Conservation (phyloP, 1,284 basidiomycete species). For the Porodaedalea pini region DNA sequence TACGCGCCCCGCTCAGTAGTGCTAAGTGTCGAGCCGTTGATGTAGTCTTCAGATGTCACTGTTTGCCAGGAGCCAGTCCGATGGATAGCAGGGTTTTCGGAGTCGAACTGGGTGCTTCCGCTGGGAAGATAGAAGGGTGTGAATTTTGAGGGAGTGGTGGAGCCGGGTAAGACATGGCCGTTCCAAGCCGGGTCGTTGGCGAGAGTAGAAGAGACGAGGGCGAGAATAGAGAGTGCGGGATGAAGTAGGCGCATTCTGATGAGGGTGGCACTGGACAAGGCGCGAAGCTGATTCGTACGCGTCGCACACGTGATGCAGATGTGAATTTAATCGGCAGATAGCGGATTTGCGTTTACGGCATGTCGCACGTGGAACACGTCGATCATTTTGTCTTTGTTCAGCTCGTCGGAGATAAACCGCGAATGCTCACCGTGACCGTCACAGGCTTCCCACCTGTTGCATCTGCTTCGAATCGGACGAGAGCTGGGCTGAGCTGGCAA, state of each 20-base stretch:
- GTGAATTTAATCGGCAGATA: not conserved
- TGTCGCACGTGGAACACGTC: conserved; percentile 1
- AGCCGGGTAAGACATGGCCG: conserved; percentile 21
- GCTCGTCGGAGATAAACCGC: not conserved
- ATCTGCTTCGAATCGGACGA: not conserved
- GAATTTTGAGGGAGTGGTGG: conserved; percentile 22
- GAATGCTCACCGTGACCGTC: not conserved
- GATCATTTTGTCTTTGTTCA: not conserved
- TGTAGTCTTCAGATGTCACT: conserved; percentile 12
- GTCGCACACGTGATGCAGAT: not conserved
- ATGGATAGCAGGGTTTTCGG: conserved; percentile 17
- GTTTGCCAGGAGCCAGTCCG: conserved; percentile 23
- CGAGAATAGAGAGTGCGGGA: not conserved
- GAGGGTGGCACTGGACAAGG: not conserved
- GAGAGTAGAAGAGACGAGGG: not conserved
- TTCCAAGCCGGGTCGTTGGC: conserved; percentile 23
- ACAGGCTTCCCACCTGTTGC: not conserved
- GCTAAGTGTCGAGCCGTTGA: conserved; percentile 21
- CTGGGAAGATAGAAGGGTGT: conserved; percentile 26
- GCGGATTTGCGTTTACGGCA: conserved; percentile 5
- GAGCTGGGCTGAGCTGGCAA: not conserved
- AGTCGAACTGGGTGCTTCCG: conserved; percentile 24
- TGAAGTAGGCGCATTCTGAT: not conserved
- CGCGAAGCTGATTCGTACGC: not conserved
- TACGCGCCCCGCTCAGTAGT: conserved; percentile 39